Conservation (phyloP, 208 protist genomes). For the Tetramitus jugosus region DNA sequence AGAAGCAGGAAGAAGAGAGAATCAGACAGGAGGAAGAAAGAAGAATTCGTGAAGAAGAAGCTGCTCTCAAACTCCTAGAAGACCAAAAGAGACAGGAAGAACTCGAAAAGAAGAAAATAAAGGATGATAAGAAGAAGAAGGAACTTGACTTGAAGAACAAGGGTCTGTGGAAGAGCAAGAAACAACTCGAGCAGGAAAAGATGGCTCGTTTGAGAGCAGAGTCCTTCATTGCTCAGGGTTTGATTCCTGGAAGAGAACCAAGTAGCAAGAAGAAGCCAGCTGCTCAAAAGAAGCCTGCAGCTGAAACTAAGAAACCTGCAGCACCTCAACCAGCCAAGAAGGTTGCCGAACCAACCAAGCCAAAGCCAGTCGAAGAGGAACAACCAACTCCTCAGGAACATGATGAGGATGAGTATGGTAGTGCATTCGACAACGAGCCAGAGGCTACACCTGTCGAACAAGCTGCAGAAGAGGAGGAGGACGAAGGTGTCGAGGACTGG, state of each 20-base stretch:
- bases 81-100: conserved; percentile 21
- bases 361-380: conserved; percentile 51
- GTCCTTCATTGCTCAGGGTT: not conserved
- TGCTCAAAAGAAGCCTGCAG: conserved; percentile 29
- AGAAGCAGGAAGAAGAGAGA: conserved; percentile 42
- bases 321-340: conserved; percentile 18
- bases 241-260: not conserved
- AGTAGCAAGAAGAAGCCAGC: not conserved
- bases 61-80: conserved; percentile 61
- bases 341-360: conserved; percentile 44
- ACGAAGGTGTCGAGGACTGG: conserved; percentile 46
- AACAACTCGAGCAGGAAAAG: conserved; percentile 48
- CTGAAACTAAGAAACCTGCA: conserved; percentile 24
- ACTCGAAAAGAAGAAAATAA: conserved; percentile 2
- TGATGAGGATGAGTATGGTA: conserved; percentile 35
- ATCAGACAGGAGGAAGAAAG: conserved; percentile 53
- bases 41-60: conserved; percentile 59
- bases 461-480: not conserved
- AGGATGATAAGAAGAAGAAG: conserved; percentile 31
- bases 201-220: conserved; percentile 29
- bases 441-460: conserved; percentile 15
- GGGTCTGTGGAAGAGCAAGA: conserved; percentile 31
- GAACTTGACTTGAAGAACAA: conserved; percentile 50
- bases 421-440: conserved; percentile 25
- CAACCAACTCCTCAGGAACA: not conserved